phyloP scores from a whole-genome alignment of 768 basidiomycete species.

The Pleurotus platypus region DNA sequence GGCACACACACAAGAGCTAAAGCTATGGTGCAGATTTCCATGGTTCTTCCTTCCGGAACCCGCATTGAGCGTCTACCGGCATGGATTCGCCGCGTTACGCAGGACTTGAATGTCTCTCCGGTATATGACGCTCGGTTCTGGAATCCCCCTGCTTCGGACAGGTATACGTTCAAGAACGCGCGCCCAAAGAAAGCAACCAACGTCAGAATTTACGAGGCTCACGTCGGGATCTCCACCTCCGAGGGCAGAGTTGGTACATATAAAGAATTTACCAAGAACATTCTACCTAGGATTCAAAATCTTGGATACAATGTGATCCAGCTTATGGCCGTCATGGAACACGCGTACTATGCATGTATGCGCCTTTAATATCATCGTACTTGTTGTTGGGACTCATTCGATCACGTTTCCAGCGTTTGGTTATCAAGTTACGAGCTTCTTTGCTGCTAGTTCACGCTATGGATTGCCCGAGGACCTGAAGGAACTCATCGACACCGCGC shows the following conservation, averaged over 20 bases:
- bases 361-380: conserved; percentile 10
- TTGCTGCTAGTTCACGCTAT: conserved; percentile 94
- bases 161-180: conserved; percentile 79
- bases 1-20: background rate
- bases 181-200: conserved; percentile 64
- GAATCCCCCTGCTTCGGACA: conserved; percentile 79
- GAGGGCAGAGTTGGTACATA: conserved; percentile 90
- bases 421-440: conserved; percentile 97
- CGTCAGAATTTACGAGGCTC: conserved; percentile 91
- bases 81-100: conserved; percentile 95
- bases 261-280: conserved; percentile 87
- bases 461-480: conserved; percentile 95
- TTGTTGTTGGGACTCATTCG: conserved; percentile 1
- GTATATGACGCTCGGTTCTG: conserved; percentile 98
- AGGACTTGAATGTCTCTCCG: conserved; percentile 85
- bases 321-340: conserved; percentile 98
- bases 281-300: conserved; percentile 83
- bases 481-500: conserved; percentile 92
- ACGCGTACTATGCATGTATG: conserved; percentile 96
- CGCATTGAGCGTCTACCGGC: conserved; percentile 90
- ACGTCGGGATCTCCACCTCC: conserved; percentile 92
- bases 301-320: conserved; percentile 97
- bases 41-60: conserved; percentile 74
- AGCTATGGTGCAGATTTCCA: conserved; percentile 67
- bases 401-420: conserved; percentile 71